Conservation (phyloP, 23 red algal genomes). For the Gracilaria caudata region DNA sequence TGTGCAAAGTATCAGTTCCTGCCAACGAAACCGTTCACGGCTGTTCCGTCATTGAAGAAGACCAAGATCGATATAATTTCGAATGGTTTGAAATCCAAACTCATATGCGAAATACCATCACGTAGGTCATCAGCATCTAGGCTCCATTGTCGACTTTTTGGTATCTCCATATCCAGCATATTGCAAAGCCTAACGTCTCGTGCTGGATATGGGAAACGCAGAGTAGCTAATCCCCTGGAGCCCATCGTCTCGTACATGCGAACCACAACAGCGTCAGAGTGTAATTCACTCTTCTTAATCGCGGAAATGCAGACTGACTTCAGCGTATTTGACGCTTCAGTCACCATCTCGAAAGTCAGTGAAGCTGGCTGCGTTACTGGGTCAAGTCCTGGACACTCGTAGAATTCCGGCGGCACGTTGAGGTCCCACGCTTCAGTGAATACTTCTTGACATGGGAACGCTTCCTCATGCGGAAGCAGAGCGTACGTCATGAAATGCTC, state of each 20-base stretch:
- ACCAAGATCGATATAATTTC: constrained; percentile 10
- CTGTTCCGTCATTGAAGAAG: background rate
- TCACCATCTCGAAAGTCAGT: constrained; percentile 34
- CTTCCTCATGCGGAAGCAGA: constrained; percentile 48
- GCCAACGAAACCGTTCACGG: background rate
- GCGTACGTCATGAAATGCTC: constrained; percentile 62
- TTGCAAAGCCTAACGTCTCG: constrained; percentile 40
- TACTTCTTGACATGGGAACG: constrained; percentile 74
- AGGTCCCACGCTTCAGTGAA: constrained; percentile 52
- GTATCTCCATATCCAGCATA: constrained; percentile 31
- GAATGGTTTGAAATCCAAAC: constrained; percentile 15
- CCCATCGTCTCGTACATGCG: constrained; percentile 69
- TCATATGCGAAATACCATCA: background rate
- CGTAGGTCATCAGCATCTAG: background rate
- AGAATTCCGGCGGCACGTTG: constrained; percentile 43
- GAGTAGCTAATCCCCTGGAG: background rate
- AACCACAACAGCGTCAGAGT: constrained; percentile 35
- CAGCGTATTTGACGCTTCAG: background rate
- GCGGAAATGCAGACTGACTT: constrained; percentile 36
- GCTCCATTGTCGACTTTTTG: background rate
- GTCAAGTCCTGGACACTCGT: background rate
- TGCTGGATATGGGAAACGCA: constrained; percentile 16
- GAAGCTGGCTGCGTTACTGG: background rate
- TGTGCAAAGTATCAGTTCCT: background rate
- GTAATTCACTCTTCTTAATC: constrained; percentile 34